These are phyloP conservation scores for Russula compacta DNA, from an alignment of 768 basidiomycete species.

Conservation along the genomic window DNA sequence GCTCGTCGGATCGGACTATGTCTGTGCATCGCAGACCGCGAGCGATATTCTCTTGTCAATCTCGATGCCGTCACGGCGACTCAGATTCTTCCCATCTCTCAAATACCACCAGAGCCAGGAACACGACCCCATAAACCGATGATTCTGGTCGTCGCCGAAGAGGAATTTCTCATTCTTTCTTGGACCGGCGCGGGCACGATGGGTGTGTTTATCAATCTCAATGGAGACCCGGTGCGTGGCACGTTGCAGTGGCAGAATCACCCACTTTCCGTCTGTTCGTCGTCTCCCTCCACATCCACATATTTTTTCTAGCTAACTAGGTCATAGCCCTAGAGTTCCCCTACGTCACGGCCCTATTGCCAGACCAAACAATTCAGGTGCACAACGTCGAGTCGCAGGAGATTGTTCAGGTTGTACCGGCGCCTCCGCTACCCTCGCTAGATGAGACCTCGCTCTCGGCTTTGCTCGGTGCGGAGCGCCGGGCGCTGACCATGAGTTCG, in stretches of 20 bases:
- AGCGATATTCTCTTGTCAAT: slow-evolving; percentile 71
- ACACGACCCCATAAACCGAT: slow-evolving; percentile 46
- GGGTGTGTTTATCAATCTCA: slow-evolving; percentile 77
- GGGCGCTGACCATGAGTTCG: slow-evolving; percentile 25
- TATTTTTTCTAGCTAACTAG: neutral
- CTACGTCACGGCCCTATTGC: slow-evolving; percentile 67
- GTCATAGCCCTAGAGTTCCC: slow-evolving; percentile 69
- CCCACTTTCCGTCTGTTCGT: slow-evolving; percentile 68
- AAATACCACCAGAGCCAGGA: slow-evolving; percentile 38
- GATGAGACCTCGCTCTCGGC: slow-evolving; percentile 22
- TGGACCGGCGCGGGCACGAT: slow-evolving; percentile 77
- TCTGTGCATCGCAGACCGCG: slow-evolving; percentile 67
- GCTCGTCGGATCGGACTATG: slow-evolving; percentile 54
- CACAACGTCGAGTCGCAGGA: slow-evolving; percentile 70
- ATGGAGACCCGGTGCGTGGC: slow-evolving; percentile 83
- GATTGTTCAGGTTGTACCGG: slow-evolving; percentile 59
- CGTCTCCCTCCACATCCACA: neutral
- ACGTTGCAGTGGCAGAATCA: slow-evolving; percentile 81
- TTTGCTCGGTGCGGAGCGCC: slow-evolving; percentile 25
- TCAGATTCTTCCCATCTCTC: slow-evolving; percentile 71
- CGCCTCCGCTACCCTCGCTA: slow-evolving; percentile 27
- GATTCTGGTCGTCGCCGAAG: slow-evolving; percentile 64
- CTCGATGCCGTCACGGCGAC: slow-evolving; percentile 61
- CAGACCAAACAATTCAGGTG: slow-evolving; percentile 70
- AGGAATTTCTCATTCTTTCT: slow-evolving; percentile 79